phyloP scores from a whole-genome alignment of 225 moss, liverwort and hornwort genomes.

The Physcomitrium patens region DNA sequence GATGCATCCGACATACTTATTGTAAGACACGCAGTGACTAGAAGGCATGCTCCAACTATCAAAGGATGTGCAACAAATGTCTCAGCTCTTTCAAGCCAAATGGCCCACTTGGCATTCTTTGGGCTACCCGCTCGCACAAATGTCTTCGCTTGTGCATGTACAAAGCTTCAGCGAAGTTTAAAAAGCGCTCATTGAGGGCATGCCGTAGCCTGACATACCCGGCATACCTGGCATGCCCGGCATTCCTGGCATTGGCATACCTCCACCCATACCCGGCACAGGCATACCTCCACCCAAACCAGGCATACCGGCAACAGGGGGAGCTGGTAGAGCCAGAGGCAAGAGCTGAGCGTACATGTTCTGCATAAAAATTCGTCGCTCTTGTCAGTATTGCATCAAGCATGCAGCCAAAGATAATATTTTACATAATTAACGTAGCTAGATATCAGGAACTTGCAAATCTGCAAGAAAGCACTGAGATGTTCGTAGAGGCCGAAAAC shows the following conservation, averaged over 20 bases:
- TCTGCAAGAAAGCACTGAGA: neutral
- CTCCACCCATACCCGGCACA: constrained; percentile 42
- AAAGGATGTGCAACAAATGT: constrained; percentile 19
- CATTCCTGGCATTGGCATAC: constrained; percentile 45
- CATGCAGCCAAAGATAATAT: neutral
- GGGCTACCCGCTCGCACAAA: neutral
- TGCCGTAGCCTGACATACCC: constrained; percentile 69
- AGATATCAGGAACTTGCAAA: neutral
- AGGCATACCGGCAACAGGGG: constrained; percentile 87
- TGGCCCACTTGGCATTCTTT: constrained; percentile 18
- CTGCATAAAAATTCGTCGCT: constrained; percentile 39
- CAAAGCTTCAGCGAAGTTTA: constrained; percentile 14
- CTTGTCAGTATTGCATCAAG: constrained; percentile 17
- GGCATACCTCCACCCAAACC: constrained; percentile 72
- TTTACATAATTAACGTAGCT: neutral
- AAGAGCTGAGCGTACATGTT: constrained; percentile 95
- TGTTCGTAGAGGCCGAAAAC: neutral
- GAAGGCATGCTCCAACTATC: constrained; percentile 26
- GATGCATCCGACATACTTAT: constrained; percentile 36
- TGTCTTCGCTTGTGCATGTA: constrained; percentile 23
- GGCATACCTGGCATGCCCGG: constrained; percentile 74
- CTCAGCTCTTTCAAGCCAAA: constrained; percentile 23
- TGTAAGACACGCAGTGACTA: constrained; percentile 22
- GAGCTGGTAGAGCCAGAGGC: constrained; percentile 86
- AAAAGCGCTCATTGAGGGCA: constrained; percentile 74